Conservation (phyloP, 2,329 filamentous ascomycete species). For the Lachnellula cervina region DNA sequence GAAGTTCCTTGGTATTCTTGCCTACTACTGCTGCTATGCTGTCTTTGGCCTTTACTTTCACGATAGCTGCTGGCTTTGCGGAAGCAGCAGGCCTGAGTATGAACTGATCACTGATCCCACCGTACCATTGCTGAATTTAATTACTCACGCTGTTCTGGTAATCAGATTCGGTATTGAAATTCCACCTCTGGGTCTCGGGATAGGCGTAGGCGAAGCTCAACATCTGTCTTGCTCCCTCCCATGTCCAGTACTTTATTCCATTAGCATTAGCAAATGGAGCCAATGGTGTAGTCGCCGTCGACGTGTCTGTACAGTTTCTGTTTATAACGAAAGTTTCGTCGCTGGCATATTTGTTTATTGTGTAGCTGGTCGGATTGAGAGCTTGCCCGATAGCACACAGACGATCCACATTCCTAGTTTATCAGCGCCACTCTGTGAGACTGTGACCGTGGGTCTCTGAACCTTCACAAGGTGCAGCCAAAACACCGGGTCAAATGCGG, state of each 20-base stretch:
- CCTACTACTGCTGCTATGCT: not conserved
- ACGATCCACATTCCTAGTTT: slow-evolving; percentile 60
- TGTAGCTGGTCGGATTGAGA: slow-evolving; percentile 63
- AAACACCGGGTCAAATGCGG: slow-evolving; percentile 69
- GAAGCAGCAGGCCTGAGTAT: not conserved
- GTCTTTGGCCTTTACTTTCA: not conserved
- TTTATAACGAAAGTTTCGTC: slow-evolving; percentile 57
- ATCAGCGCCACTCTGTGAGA: not conserved
- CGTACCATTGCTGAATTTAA: slow-evolving; percentile 18
- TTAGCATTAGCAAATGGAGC: slow-evolving; percentile 59
- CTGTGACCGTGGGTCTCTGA: not conserved
- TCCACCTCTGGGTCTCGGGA: slow-evolving; percentile 48
- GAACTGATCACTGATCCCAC: slow-evolving; percentile 16
- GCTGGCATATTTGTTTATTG: slow-evolving; percentile 50
- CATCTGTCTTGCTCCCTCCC: slow-evolving; percentile 13
- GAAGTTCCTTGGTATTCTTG: not conserved
- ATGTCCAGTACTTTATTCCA: slow-evolving; percentile 19
- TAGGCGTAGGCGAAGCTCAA: slow-evolving; percentile 70
- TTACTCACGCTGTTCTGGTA: slow-evolving; percentile 17
- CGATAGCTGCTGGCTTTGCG: not conserved
- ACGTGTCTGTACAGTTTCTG: slow-evolving; percentile 49
- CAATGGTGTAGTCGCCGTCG: slow-evolving; percentile 51
- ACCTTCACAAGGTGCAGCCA: slow-evolving; percentile 26
- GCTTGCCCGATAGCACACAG: slow-evolving; percentile 73
- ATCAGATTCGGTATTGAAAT: slow-evolving; percentile 8